Conservation (phyloP, 2,329 filamentous ascomycete species). For the Sclerotinia subarctica region DNA sequence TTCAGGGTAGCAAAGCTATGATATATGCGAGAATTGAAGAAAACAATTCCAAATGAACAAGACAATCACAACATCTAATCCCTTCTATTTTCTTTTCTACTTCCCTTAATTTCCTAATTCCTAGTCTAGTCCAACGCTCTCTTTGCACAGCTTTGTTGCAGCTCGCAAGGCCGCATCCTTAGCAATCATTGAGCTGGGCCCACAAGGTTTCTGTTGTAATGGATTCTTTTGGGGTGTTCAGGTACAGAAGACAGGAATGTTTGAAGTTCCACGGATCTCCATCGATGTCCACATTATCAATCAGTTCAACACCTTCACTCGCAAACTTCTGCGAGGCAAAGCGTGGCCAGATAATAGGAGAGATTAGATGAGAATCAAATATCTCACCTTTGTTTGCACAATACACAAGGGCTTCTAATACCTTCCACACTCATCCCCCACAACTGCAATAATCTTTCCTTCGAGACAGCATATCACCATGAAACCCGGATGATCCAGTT, state of each 20-base stretch:
- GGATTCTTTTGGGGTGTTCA: rapidly evolving
- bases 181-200: background rate
- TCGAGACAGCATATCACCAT: no score
- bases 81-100: background rate
- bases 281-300: background rate
- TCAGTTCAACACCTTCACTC: background rate
- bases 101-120: background rate
- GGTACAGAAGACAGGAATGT: background rate
- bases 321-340: background rate
- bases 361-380: background rate
- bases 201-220: background rate
- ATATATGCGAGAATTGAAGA: background rate
- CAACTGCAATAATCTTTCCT: no score
- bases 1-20: background rate
- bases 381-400: background rate
- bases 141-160: no score
- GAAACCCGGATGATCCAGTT: no score
- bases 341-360: background rate
- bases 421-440: no score
- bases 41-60: background rate
- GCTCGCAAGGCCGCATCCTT: background rate
- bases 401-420: background rate
- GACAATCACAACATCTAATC: background rate
- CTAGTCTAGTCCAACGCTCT: no score
- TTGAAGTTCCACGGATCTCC: no score